These are phyloP conservation scores for Rutstroemia sp. DNA, from an alignment of 2,329 filamentous ascomycete genomes.

Conservation along the genomic window DNA sequence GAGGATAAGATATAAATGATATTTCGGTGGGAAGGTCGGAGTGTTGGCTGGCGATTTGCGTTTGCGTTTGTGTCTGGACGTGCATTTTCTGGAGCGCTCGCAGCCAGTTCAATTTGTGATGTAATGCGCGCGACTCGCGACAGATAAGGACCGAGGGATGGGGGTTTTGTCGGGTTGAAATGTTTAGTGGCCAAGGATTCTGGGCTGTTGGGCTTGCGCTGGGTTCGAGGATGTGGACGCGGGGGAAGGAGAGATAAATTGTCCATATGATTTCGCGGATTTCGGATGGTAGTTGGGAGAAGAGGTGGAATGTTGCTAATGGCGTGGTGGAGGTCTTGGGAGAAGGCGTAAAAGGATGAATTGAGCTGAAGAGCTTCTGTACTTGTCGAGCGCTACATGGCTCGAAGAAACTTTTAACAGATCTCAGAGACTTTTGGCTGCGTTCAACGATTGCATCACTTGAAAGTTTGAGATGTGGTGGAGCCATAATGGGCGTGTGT, in stretches of 20 bases:
- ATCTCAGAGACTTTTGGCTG: background rate
- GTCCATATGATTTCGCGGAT: background rate
- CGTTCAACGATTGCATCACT: background rate
- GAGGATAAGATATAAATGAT: background rate
- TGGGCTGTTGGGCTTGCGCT: background rate
- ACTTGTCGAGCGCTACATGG: background rate
- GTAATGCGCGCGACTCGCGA: background rate
- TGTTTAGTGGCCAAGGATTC: background rate
- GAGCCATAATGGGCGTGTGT: background rate
- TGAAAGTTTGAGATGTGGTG: background rate
- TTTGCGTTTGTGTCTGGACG: background rate
- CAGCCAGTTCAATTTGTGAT: background rate
- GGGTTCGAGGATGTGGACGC: background rate
- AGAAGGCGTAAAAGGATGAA: background rate
- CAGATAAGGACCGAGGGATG: background rate
- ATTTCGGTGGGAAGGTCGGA: background rate
- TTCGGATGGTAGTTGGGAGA: slow-evolving; percentile 1
- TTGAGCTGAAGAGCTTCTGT: background rate
- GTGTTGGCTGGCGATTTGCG: too few species aligned
- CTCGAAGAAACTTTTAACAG: background rate
- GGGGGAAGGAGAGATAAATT: background rate
- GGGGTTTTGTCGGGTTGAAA: background rate
- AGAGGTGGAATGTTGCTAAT: background rate
- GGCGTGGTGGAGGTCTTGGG: background rate
- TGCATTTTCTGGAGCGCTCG: background rate